Evolutionary conservation across 1,284 basidiomycete genomes (phyloP).

Genomic region (Peniophora sp.): DNA sequence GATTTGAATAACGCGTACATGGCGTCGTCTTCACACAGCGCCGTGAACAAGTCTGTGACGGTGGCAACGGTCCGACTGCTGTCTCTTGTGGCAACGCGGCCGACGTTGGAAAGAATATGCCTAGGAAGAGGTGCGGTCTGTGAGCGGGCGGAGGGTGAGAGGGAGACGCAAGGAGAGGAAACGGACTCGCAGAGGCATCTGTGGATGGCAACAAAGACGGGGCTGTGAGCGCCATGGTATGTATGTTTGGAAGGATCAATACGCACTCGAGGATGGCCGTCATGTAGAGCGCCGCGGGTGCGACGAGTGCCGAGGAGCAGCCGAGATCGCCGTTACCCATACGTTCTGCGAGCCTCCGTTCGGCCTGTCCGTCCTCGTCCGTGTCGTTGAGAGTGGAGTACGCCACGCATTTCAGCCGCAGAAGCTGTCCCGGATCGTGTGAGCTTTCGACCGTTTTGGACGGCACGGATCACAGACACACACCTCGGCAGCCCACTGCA

Average conservation of each 20-base stretch:
- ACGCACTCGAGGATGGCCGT: constrained; percentile 83
- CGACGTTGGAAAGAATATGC: constrained; percentile 76
- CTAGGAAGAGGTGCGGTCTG: constrained; percentile 29
- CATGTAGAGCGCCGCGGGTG: constrained; percentile 80
- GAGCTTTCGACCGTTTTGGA: neutral
- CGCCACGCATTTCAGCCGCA: constrained; percentile 77
- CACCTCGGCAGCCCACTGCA: constrained; percentile 72
- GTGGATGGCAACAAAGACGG: constrained; percentile 2
- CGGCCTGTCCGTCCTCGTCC: constrained; percentile 65
- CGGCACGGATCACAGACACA: constrained; percentile 16
- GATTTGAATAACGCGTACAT: constrained; percentile 78
- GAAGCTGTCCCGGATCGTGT: constrained; percentile 35
- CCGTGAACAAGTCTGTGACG: constrained; percentile 74
- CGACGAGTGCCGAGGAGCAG: constrained; percentile 48
- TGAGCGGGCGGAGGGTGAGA: constrained; percentile 2
- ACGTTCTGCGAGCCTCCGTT: constrained; percentile 49
- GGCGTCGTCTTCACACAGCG: constrained; percentile 81
- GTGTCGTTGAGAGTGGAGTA: constrained; percentile 78
- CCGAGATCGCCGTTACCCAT: constrained; percentile 37
- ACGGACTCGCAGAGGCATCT: constrained; percentile 83
- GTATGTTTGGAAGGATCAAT: constrained; percentile 3
- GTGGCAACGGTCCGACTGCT: constrained; percentile 72
- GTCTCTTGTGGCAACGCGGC: constrained; percentile 77
- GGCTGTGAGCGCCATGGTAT: neutral
- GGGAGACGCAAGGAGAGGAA: constrained; percentile 1